Evolutionary conservation across 2,329 filamentous ascomycete genomes (phyloP), one percentile per base, ranked within the genome.

Genomic region (Ascosphaera aggregata): DNA sequence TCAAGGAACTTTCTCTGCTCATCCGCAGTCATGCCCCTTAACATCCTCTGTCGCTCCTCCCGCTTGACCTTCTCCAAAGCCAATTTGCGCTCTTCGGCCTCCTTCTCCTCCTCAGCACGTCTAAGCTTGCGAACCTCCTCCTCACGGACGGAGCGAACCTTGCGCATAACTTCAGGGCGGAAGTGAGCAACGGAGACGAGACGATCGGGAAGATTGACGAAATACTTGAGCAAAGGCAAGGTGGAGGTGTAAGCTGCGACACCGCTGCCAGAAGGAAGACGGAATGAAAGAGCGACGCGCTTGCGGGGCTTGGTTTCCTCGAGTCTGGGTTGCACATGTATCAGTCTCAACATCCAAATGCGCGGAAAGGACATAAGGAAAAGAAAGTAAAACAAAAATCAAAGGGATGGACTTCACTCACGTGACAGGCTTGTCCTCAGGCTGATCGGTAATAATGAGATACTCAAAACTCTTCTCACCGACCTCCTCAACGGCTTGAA

Each of bases 381-480:
- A n/a, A n/a, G n/a, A n/a, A n/a, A n/a, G 24, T 34, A 30, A 17
- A 17, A 24, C n/a, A 37, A 3, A 22, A 5, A 16, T 24, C 5
- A n/a, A 24, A 27, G 39, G 19, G 17, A 24, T 16, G 20, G 37
- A 15, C 18, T 9, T 9, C 20, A 63, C 73, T 61, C 65, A 86
- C 80, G 75, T 91, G 52, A 65, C 69, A 40, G 89, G 89, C 61
- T 81, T 84, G 48, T 94, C 82, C 39, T 74, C 62, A 27, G 86
- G 84, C 60, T 94, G 84, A 55, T 98, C 89, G 16, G 76, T 79
- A 39, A 95, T 65, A 50, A 98, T 78, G 43, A 98, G 60, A 49
- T 85, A 86, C 56, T 95, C 82, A 46, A 92, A 73, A n/a, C n/a
- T n/a, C 37, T 71, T 59, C 43, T 86, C 77, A 20, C 86, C 86